A percentile compares a stretch with the other conserved stretches of the same genome.
phyloP scores from a whole-genome alignment of 2,329 filamentous ascomycete genomes.

The Niveomyces coronatus region DNA sequence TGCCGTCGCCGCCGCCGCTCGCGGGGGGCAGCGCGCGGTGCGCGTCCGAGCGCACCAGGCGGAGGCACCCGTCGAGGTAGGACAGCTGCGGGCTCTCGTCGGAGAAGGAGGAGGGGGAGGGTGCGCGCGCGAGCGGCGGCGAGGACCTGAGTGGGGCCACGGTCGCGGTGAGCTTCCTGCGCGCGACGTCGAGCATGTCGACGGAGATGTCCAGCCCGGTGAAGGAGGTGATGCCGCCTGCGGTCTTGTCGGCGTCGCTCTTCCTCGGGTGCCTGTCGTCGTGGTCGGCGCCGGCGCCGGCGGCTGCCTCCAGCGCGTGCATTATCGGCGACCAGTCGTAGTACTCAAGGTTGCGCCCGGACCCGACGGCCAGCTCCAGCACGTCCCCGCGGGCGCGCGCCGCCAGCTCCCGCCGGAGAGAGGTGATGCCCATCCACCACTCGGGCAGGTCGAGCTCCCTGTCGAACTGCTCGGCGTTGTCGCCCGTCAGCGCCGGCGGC shows the following conservation, averaged over 20 bases:
- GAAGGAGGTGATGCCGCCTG: conserved; percentile 37
- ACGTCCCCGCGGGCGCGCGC: conserved; percentile 43
- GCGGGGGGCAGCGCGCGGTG: conserved; percentile 31
- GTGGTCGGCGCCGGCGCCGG: conserved; percentile 7
- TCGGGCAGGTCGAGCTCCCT: conserved; percentile 47
- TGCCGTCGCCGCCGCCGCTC: conserved; percentile 8
- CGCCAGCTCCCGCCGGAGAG: conserved; percentile 39
- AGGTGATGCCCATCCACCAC: conserved; percentile 43
- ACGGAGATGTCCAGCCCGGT: conserved; percentile 52
- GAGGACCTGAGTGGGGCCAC: conserved; percentile 28
- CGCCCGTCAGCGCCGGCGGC: conserved; percentile 33
- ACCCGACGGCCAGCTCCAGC: conserved; percentile 52
- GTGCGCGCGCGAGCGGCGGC: conserved; percentile 21
- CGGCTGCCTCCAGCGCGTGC: conserved; percentile 6
- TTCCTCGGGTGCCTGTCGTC: conserved; percentile 10
- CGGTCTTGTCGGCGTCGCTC: not conserved
- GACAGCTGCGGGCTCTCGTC: conserved; percentile 26
- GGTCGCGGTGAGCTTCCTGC: conserved; percentile 37
- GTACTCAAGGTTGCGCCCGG: conserved; percentile 49
- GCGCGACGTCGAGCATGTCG: conserved; percentile 49
- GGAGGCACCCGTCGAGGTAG: conserved; percentile 31
- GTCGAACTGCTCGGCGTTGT: conserved; percentile 47
- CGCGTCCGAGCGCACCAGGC: conserved; percentile 40
- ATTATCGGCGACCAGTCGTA: conserved; percentile 43
- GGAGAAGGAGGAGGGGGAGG: conserved; percentile 24